Evolutionary conservation across 257 asterid genomes (phyloP).

Genomic region (Plantago elongata): DNA sequence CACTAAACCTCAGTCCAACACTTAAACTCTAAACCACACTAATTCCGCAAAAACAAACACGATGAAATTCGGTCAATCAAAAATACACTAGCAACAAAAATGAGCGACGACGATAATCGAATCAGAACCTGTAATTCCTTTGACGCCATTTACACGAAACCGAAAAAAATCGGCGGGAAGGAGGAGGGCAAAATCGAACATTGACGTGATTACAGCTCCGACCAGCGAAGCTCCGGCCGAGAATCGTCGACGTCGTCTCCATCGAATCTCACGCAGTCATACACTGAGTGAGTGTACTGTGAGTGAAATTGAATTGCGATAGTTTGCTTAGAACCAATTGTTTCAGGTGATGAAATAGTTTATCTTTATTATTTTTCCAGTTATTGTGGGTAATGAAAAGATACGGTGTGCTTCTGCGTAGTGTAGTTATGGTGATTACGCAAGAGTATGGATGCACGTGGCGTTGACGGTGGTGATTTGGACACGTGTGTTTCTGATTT

Average conservation of each 20-base stretch:
- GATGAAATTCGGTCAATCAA: background rate
- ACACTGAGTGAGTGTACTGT: constrained; percentile 13
- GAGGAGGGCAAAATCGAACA: constrained; percentile 35
- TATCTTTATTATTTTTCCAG: no score
- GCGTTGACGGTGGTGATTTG: no score
- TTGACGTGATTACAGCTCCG: constrained; percentile 16
- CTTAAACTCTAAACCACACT: background rate
- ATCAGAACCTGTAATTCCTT: constrained; percentile 56
- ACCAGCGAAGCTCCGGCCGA: constrained; percentile 39
- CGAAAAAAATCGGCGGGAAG: constrained; percentile 40
- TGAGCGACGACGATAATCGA: background rate
- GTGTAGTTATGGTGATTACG: no score
- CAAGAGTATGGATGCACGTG: no score
- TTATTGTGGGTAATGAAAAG: no score
- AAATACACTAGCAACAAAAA: background rate
- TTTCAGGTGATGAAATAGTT: background rate
- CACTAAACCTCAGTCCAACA: background rate
- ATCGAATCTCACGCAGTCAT: constrained; percentile 27
- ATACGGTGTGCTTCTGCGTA: no score
- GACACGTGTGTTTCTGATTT: no score
- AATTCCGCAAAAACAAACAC: background rate
- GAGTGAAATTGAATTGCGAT: constrained; percentile 10
- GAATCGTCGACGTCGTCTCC: constrained; percentile 63
- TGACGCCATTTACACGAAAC: constrained; percentile 68
- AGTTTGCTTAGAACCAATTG: constrained; percentile 57